Evolutionary conservation across 2,329 filamentous ascomycete genomes (phyloP), one percentile per base, ranked within the genome.

Genomic region (Arachnomyces sp.): DNA sequence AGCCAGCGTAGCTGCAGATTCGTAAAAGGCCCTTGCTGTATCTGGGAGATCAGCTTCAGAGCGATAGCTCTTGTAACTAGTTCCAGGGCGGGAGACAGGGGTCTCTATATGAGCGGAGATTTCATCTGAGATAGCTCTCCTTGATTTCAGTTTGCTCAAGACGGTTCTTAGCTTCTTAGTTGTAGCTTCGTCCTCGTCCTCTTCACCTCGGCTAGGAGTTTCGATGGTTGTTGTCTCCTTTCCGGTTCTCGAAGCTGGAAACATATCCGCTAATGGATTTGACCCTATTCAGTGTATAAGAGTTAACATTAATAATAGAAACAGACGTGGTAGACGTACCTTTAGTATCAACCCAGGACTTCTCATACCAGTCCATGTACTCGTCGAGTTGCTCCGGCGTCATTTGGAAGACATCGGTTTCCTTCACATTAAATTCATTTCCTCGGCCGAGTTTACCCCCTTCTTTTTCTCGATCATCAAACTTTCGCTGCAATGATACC

Each of bases 341-440:
- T 51, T 51, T 57, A 28, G 38, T 54, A 38, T 65, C 59, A 28
- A 67, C 49, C 69, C 79, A 85, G 33, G 73, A 82, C 42, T 72
- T 71, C 54, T 85, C 79, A 56, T 84, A 89, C 80, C 84, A 92
- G 59, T 86, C 77, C 61, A 93, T 71, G 53, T 88, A 90, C 44
- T 83, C 75, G 52, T 89, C 84, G 29, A 90, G 65, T 46, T 83
- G 73, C 15, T 71, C 63, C 4, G 70, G 63, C 2, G 65, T 69
- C 76, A 89, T 80, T 1, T 65, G 58, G 31, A 80, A 71, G 7
- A 86, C 73, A 49, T 86, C 75, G 3, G 67, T 63, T 40, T 84
- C 80, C 4, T 69, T 74, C 15, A 83, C 58, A n/a, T 67, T 57
- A 7, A 77, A 61, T 54, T 78, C 71, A 49, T 72, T 57, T 56